These are phyloP conservation scores for Digitaria exilis DNA, from an alignment of 202 grass and related monocot species.

Conservation along the genomic window DNA sequence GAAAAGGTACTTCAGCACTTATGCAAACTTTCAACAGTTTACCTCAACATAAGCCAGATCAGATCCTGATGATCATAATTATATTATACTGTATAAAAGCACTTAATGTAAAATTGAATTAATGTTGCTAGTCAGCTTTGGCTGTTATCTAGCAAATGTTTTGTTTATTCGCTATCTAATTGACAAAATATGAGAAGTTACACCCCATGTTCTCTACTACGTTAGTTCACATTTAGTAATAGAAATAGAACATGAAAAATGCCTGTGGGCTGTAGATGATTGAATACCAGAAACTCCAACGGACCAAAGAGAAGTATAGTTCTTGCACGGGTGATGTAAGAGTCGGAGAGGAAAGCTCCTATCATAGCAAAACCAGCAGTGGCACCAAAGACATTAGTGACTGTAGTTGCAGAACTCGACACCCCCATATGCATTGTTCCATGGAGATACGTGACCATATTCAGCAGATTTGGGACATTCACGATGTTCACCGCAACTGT, in stretches of 20 bases:
- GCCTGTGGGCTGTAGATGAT: neutral
- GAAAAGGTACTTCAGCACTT: neutral
- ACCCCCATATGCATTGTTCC: slow-evolving; percentile 60
- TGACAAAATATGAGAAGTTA: neutral
- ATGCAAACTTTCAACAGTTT: neutral
- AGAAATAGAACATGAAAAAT: neutral
- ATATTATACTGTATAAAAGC: neutral
- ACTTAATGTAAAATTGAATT: neutral
- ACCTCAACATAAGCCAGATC: neutral
- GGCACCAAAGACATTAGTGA: slow-evolving; percentile 63
- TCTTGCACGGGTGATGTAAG: slow-evolving; percentile 56
- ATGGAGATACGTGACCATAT: slow-evolving; percentile 62
- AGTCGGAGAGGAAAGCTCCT: slow-evolving; percentile 66
- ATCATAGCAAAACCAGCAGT: slow-evolving; percentile 53
- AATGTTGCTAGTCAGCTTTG: neutral
- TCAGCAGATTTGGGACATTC: slow-evolving; percentile 49
- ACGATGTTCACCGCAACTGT: slow-evolving; percentile 37
- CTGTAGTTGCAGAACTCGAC: slow-evolving; percentile 53
- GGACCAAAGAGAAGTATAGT: slow-evolving; percentile 72
- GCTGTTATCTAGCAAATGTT: neutral
- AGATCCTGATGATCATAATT: neutral
- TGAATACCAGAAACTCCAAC: slow-evolving; percentile 66
- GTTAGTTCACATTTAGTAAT: slow-evolving; percentile 8
- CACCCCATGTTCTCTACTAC: neutral
- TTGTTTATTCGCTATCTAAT: neutral